Evolutionary conservation across 129 eudicot genomes (phyloP).

Genomic region (Lactuca saligna): DNA sequence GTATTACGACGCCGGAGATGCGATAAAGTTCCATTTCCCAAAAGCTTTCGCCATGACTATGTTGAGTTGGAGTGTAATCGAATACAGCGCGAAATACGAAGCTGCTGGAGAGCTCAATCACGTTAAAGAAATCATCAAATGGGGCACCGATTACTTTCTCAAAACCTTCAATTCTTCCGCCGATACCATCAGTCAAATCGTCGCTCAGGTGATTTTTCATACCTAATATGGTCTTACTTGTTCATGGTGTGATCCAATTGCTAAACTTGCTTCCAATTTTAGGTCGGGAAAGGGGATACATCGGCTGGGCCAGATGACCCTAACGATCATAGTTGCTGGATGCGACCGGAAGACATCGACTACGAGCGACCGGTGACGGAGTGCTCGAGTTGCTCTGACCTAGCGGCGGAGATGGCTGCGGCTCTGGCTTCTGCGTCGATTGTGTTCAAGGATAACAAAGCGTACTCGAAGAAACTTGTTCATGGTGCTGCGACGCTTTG

Average conservation of each 20-base stretch:
- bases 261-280: slow-evolving; percentile 9
- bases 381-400: slow-evolving; percentile 81
- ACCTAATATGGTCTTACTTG: not conserved
- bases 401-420: slow-evolving; percentile 98
- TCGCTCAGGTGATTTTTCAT: slow-evolving; percentile 58
- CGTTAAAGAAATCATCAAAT: slow-evolving; percentile 79
- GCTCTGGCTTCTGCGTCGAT: slow-evolving; percentile 94
- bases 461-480: slow-evolving; percentile 84
- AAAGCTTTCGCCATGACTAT: slow-evolving; percentile 92
- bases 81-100: slow-evolving; percentile 86
- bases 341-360: slow-evolving; percentile 91
- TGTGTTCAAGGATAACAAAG: slow-evolving; percentile 90
- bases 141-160: slow-evolving; percentile 96
- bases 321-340: slow-evolving; percentile 92
- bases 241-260: not conserved
- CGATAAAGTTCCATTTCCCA: slow-evolving; percentile 91
- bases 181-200: slow-evolving; percentile 66
- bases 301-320: slow-evolving; percentile 61
- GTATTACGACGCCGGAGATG: slow-evolving; percentile 94
- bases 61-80: slow-evolving; percentile 99
- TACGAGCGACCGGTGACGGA: slow-evolving; percentile 64
- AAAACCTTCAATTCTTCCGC: slow-evolving; percentile 83
- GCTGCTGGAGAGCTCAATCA: slow-evolving; percentile 90
- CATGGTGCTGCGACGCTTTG: slow-evolving; percentile 92
- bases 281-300: slow-evolving; percentile 91